Percentiles rank a stretch among this genome's conserved stretches.
Evolutionary conservation across 768 basidiomycete species (phyloP).

Genomic region (Leccinum barrowsii): DNA sequence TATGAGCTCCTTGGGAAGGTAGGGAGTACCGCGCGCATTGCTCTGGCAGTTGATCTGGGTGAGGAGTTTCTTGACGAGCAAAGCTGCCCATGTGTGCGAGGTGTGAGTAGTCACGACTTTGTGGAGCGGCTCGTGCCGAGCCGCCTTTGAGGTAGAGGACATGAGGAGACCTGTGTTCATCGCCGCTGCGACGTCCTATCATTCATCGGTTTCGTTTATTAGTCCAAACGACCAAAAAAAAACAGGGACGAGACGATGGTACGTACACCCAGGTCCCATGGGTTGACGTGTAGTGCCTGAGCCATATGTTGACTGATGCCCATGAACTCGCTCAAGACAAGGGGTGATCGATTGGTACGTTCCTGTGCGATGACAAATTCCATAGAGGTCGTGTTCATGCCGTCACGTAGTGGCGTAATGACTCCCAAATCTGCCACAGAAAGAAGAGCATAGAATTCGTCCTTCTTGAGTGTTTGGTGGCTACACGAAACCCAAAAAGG

Average conservation of each 20-base stretch:
- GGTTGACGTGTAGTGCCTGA: conserved; percentile 88
- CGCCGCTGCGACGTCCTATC: conserved; percentile 79
- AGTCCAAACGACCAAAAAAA: background rate
- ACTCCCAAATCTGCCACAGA: conserved; percentile 92
- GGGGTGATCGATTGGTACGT: conserved; percentile 75
- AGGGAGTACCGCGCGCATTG: conserved; percentile 81
- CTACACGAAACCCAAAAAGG: conserved; percentile 35
- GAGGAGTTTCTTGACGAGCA: conserved; percentile 84
- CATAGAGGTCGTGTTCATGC: conserved; percentile 99
- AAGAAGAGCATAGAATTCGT: conserved; percentile 95
- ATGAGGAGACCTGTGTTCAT: conserved; percentile 88
- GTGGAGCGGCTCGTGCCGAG: conserved; percentile 73
- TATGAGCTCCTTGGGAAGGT: conserved; percentile 63
- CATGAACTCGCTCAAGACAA: conserved; percentile 96
- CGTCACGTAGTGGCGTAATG: conserved; percentile 93
- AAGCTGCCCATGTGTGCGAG: conserved; percentile 91
- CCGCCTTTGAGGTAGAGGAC: conserved; percentile 69
- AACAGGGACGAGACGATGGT: background rate
- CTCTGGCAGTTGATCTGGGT: conserved; percentile 76
- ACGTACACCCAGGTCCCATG: conserved; percentile 88
- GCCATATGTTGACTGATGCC: conserved; percentile 92
- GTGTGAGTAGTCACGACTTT: conserved; percentile 90
- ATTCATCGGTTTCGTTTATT: background rate
- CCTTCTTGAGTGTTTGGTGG: conserved; percentile 95
- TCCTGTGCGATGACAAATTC: conserved; percentile 96